These are phyloP conservation scores for Epicoccum sorghinum DNA, from an alignment of 2,329 filamentous ascomycete genomes.

Conservation along the genomic window DNA sequence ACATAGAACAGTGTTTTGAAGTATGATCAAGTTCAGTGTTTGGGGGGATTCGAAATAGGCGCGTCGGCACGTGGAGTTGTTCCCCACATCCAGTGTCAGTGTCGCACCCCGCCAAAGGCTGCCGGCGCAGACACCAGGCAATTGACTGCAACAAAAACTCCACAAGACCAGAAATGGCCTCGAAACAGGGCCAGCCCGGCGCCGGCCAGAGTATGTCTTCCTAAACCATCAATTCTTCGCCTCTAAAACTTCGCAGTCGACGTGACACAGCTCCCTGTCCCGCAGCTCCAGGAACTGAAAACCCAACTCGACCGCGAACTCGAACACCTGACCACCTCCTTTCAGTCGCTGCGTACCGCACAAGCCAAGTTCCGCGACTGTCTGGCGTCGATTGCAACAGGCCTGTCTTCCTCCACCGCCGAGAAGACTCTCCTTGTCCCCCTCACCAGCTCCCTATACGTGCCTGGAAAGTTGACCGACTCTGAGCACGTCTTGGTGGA, in stretches of 20 bases:
- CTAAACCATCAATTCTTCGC: not conserved
- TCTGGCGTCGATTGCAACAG: conserved; percentile 73
- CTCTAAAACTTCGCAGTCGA: conserved; percentile 55
- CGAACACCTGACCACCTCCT: conserved; percentile 89
- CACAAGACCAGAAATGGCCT: conserved; percentile 25
- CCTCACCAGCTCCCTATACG: conserved; percentile 91
- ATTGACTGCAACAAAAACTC: conserved; percentile 10
- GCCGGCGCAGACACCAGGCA: conserved; percentile 20
- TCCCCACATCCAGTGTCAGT: conserved; percentile 16
- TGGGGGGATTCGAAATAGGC: conserved; percentile 11
- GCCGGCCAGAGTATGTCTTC: conserved; percentile 36
- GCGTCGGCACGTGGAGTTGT: conserved; percentile 30
- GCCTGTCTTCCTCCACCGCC: conserved; percentile 52
- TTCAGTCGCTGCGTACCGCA: conserved; percentile 85
- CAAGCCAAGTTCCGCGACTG: conserved; percentile 94
- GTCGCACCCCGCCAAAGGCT: conserved; percentile 31
- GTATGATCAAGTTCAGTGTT: conserved; percentile 4
- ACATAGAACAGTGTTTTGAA: conserved; percentile 14
- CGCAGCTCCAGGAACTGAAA: conserved; percentile 90
- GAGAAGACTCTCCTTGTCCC: conserved; percentile 81
- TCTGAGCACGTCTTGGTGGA: conserved; percentile 69
- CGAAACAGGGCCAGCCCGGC: conserved; percentile 36
- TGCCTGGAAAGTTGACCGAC: conserved; percentile 75
- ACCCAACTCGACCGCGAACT: conserved; percentile 96
- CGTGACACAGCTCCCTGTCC: conserved; percentile 77